Evolutionary conservation across 1,139 yeast genomes (phyloP).

Genomic region (Taphrina sp.): DNA sequence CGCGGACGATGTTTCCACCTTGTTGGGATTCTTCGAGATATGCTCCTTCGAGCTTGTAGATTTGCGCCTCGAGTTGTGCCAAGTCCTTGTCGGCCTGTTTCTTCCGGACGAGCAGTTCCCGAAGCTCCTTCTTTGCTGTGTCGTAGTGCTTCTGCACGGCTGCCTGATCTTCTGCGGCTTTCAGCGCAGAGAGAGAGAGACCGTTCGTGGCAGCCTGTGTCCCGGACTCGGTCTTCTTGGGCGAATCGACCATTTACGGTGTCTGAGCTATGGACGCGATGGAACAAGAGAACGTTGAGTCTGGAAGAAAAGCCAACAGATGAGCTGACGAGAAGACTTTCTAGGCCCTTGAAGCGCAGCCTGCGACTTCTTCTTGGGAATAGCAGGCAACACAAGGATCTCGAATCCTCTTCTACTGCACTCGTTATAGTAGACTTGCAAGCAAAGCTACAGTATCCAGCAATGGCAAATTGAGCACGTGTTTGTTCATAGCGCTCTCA

Average conservation of each 20-base stretch:
- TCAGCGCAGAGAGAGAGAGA: neutral
- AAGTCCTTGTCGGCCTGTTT: conserved; percentile 64
- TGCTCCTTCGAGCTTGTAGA: conserved; percentile 76
- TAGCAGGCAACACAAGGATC: no score
- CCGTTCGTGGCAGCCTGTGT: neutral
- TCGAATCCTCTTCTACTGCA: no score
- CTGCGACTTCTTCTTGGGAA: no score
- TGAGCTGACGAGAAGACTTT: no score
- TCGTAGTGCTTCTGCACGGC: conserved; percentile 56
- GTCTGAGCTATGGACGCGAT: no score
- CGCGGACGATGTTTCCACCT: conserved; percentile 81
- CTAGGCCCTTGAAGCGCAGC: no score
- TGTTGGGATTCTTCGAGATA: conserved; percentile 65
- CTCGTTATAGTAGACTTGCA: no score
- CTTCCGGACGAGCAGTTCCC: conserved; percentile 62
- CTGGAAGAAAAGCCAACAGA: no score
- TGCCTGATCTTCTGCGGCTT: conserved; percentile 11
- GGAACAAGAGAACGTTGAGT: no score
- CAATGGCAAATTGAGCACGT: no score
- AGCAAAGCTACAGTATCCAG: no score
- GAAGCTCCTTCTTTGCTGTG: conserved; percentile 63
- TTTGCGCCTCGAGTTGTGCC: conserved; percentile 65
- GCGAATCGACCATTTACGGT: neutral
- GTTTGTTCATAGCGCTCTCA: no score
- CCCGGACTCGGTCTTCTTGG: neutral